phyloP scores from a whole-genome alignment of 768 basidiomycete genomes.

The Cyclocybe aegerita region DNA sequence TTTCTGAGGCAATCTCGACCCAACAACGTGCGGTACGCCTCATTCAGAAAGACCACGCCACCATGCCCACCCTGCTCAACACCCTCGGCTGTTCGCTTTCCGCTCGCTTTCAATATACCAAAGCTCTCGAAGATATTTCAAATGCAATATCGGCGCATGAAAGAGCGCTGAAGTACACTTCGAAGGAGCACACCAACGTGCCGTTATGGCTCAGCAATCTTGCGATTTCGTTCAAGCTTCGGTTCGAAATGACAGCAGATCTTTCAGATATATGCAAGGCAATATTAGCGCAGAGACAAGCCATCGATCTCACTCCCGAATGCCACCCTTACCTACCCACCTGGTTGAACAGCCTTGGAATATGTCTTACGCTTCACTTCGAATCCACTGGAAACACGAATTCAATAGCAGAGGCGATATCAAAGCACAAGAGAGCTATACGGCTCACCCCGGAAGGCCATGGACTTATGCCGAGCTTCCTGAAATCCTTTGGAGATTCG shows the following conservation, averaged over 20 bases:
- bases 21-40: slow-evolving; percentile 2
- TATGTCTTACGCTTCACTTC: not conserved
- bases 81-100: slow-evolving; percentile 6
- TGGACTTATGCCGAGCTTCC: not conserved
- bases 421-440: slow-evolving; percentile 4
- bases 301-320: not conserved
- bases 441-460: not conserved
- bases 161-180: not conserved
- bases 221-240: slow-evolving; percentile 1
- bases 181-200: not conserved
- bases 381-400: not conserved
- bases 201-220: slow-evolving; percentile 1
- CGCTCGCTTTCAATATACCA: not conserved
- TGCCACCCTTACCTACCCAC: not conserved
- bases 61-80: not conserved
- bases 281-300: slow-evolving; percentile 2
- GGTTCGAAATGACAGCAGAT: slow-evolving; percentile 12
- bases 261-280: slow-evolving; percentile 11
- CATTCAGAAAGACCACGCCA: not conserved
- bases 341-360: slow-evolving; percentile 1
- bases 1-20: slow-evolving; percentile 2
- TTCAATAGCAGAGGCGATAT: slow-evolving; percentile 8
- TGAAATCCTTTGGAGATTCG: slow-evolving; percentile 8
- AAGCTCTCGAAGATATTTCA: not conserved
- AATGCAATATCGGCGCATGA: not conserved